phyloP scores from a whole-genome alignment of 2,329 filamentous ascomycete species.

The Aspergillus persii region DNA sequence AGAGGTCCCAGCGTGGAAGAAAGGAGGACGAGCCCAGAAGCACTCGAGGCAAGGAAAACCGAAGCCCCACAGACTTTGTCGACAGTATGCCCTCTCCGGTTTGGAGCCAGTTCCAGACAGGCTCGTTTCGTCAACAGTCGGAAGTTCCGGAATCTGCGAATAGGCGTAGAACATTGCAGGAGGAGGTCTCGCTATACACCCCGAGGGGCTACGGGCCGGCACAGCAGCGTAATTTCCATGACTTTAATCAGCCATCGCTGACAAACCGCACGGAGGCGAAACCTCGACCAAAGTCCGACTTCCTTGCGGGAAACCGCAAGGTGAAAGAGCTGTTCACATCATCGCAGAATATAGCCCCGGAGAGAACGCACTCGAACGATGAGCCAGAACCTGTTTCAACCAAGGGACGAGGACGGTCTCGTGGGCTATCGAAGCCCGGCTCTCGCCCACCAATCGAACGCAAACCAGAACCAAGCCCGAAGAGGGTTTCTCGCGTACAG shows the following conservation, averaged over 20 bases:
- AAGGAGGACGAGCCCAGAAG: conserved; percentile 55
- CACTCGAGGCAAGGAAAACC: conserved; percentile 78
- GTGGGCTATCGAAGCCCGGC: conserved; percentile 33
- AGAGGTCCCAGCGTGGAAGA: conserved; percentile 68
- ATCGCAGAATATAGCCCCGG: conserved; percentile 26
- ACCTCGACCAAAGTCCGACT: conserved; percentile 53
- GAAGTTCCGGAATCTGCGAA: conserved; percentile 45
- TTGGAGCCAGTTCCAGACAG: conserved; percentile 69
- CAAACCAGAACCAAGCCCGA: conserved; percentile 35
- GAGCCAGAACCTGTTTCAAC: conserved; percentile 17
- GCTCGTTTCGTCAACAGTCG: conserved; percentile 31
- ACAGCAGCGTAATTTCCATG: conserved; percentile 62
- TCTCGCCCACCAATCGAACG: conserved; percentile 30
- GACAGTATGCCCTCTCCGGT: conserved; percentile 64
- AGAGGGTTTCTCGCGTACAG: conserved; percentile 58
- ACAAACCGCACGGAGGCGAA: conserved; percentile 40
- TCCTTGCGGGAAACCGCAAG: conserved; percentile 42
- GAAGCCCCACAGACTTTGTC: conserved; percentile 55
- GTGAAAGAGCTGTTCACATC: conserved; percentile 34
- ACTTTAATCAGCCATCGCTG: conserved; percentile 49
- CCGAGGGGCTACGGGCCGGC: conserved; percentile 59
- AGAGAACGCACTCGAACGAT: conserved; percentile 17
- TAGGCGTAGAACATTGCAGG: conserved; percentile 46
- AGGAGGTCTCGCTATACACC: conserved; percentile 59
- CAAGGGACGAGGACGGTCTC: conserved; percentile 21